Conservation (phyloP, 2,329 filamentous ascomycete genomes). For the Talaromyces sp. region DNA sequence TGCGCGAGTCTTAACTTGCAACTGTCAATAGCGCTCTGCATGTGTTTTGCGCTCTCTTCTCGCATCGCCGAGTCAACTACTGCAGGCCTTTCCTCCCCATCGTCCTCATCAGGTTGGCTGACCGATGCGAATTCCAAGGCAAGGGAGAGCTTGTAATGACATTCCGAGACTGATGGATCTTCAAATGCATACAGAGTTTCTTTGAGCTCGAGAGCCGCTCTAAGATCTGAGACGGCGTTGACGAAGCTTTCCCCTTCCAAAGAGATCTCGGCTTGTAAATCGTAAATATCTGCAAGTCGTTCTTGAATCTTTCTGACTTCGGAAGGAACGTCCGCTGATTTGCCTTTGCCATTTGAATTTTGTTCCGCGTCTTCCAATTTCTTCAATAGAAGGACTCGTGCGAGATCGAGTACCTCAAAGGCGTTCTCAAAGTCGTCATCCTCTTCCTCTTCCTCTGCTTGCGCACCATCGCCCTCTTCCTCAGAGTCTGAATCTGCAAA, state of each 20-base stretch:
- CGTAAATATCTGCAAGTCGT: slow-evolving; percentile 86
- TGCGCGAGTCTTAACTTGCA: slow-evolving; percentile 54
- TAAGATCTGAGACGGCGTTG: slow-evolving; percentile 80
- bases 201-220: slow-evolving; percentile 73
- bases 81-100: slow-evolving; percentile 19
- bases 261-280: slow-evolving; percentile 93
- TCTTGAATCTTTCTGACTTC: slow-evolving; percentile 67
- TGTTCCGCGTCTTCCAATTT: slow-evolving; percentile 52
- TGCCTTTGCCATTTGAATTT: slow-evolving; percentile 46
- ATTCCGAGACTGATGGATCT: slow-evolving; percentile 84
- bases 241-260: slow-evolving; percentile 91
- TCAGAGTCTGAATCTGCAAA: slow-evolving; percentile 73
- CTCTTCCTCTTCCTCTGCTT: slow-evolving; percentile 56
- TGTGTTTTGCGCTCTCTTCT: slow-evolving; percentile 56
- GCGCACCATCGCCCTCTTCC: slow-evolving; percentile 41
- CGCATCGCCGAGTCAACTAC: slow-evolving; percentile 53
- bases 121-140: slow-evolving; percentile 91
- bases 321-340: slow-evolving; percentile 40
- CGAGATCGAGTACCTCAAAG: slow-evolving; percentile 62
- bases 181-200: slow-evolving; percentile 73
- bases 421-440: slow-evolving; percentile 63
- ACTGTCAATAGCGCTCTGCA: slow-evolving; percentile 59
- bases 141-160: slow-evolving; percentile 92
- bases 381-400: slow-evolving; percentile 56
- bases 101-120: slow-evolving; percentile 35